Percentiles rank a stretch among this genome's conserved stretches.
Conservation (phyloP, 352 stramenopile genomes). For the Phytophthora palmivora region DNA sequence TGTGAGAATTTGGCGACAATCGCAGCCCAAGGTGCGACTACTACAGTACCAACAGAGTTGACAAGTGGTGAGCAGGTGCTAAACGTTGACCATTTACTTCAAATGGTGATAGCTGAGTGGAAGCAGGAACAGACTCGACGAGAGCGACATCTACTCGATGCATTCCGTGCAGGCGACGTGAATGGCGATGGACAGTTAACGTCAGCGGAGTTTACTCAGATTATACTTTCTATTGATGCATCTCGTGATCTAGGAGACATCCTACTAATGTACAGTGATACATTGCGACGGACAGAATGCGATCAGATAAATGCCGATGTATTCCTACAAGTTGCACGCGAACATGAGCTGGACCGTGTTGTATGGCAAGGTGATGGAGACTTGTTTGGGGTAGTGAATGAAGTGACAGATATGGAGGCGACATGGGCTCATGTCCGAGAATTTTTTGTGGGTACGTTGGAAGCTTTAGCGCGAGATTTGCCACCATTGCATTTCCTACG, state of each 20-base stretch:
- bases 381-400: conserved; percentile 72
- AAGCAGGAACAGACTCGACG: conserved; percentile 70
- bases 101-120: conserved; percentile 75
- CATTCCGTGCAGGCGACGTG: conserved; percentile 80
- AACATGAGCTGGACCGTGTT: conserved; percentile 75
- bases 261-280: conserved; percentile 86
- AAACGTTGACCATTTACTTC: conserved; percentile 79
- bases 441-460: conserved; percentile 80
- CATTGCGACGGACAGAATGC: conserved; percentile 65
- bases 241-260: conserved; percentile 69
- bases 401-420: conserved; percentile 61
- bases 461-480: conserved; percentile 64
- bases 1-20: conserved; percentile 66
- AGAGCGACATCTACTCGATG: conserved; percentile 69
- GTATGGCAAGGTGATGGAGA: conserved; percentile 79
- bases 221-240: conserved; percentile 81
- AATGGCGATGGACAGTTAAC: conserved; percentile 84
- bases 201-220: conserved; percentile 80
- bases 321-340: conserved; percentile 78
- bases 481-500: conserved; percentile 60
- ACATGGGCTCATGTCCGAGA: conserved; percentile 62
- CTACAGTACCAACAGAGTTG: background rate
- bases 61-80: conserved; percentile 38
- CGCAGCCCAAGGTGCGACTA: conserved; percentile 37
- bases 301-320: conserved; percentile 62